These are phyloP conservation scores for Picea mariana DNA, from an alignment of 83 land plant species.

Conservation along the genomic window DNA sequence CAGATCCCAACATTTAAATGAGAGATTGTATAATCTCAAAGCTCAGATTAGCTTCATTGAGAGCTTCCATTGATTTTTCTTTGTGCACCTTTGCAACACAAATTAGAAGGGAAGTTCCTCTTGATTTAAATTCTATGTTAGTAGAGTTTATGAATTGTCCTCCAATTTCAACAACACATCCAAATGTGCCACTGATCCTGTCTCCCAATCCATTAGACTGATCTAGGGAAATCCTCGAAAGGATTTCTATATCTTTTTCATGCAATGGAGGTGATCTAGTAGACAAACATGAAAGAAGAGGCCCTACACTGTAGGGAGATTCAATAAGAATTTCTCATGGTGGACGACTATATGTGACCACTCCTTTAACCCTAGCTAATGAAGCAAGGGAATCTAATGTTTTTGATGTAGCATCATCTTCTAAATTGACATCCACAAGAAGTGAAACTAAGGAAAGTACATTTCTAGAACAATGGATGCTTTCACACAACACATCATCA, in stretches of 20 bases:
- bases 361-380: constrained; percentile 68
- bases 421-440: constrained; percentile 56
- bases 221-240: constrained; percentile 83
- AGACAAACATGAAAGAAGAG: constrained; percentile 76
- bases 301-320: constrained; percentile 70
- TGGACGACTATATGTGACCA: constrained; percentile 53
- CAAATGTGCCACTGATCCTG: constrained; percentile 49
- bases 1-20: constrained; percentile 68
- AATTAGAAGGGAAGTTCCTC: constrained; percentile 88
- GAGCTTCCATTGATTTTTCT: constrained; percentile 64
- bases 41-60: constrained; percentile 56
- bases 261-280: constrained; percentile 59
- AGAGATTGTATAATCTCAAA: constrained; percentile 70
- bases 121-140: constrained; percentile 68
- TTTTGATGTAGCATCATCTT: constrained; percentile 67
- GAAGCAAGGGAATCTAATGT: constrained; percentile 88
- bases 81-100: constrained; percentile 90
- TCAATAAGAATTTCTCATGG: constrained; percentile 89
- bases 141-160: constrained; percentile 66
- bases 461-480: constrained; percentile 81
- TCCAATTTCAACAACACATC: constrained; percentile 79
- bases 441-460: constrained; percentile 86
- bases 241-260: constrained; percentile 91
- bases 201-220: constrained; percentile 76
- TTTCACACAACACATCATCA: constrained; percentile 68